phyloP scores from a whole-genome alignment of 352 stramenopile genomes.

The Phytophthora citrophthora region DNA sequence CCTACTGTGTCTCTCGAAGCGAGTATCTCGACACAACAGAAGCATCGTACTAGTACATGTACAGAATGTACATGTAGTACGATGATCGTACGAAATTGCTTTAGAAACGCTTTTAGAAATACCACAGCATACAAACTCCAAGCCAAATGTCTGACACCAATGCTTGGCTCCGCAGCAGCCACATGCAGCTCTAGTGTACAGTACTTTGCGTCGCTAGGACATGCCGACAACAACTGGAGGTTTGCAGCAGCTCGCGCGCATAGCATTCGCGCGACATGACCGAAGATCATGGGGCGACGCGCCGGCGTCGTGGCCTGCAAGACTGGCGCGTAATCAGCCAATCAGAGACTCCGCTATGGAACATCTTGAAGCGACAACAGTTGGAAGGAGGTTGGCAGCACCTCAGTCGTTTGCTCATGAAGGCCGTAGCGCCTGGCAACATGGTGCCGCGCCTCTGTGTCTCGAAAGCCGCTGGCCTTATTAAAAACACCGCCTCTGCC shows the following conservation, averaged over 20 bases:
- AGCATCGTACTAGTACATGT: no score
- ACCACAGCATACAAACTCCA: not conserved
- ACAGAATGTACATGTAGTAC: no score
- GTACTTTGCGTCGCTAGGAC: not conserved
- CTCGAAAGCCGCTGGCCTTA: not conserved
- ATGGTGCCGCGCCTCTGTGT: slow-evolving; percentile 11
- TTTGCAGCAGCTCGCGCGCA: slow-evolving; percentile 6
- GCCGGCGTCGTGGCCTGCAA: slow-evolving; percentile 15
- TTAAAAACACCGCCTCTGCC: slow-evolving; percentile 19
- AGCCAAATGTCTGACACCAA: not conserved
- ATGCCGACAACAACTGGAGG: not conserved
- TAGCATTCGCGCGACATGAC: slow-evolving; percentile 12
- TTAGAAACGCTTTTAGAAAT: slow-evolving; percentile 10
- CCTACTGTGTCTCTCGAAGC: no score
- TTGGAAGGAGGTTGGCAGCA: no score
- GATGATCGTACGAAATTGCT: not conserved
- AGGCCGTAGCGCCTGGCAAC: not conserved
- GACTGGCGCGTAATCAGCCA: slow-evolving; percentile 14
- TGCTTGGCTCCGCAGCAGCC: not conserved
- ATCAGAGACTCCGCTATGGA: slow-evolving; percentile 8
- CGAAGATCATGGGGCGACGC: slow-evolving; percentile 17
- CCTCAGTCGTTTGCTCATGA: slow-evolving; percentile 12
- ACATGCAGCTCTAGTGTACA: no score
- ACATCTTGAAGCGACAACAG: slow-evolving; percentile 9
- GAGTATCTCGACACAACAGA: no score